Conservation (phyloP, 805 yeast species). For the Cyberlindnera misumaiensis region DNA sequence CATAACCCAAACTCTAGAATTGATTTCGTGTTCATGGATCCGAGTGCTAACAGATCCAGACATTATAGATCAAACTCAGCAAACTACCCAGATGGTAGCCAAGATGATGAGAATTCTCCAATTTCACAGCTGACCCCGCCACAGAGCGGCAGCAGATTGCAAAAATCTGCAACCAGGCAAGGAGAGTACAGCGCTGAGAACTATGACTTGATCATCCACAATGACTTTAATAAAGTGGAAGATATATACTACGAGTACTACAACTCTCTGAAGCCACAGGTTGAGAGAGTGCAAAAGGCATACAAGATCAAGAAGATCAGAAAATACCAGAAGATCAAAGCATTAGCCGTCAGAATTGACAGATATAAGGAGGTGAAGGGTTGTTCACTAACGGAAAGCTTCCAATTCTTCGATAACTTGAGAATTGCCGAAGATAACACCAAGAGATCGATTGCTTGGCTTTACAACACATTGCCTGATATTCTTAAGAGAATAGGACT, state of each 20-base stretch:
- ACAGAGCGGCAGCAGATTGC: slow-evolving; percentile 14
- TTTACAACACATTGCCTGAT: slow-evolving; percentile 29
- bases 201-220: slow-evolving; percentile 32
- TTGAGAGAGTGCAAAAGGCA: slow-evolving; percentile 28
- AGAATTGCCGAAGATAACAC: slow-evolving; percentile 25
- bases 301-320: slow-evolving; percentile 30
- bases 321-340: slow-evolving; percentile 31
- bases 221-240: slow-evolving; percentile 24
- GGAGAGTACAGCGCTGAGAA: slow-evolving; percentile 36
- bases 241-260: slow-evolving; percentile 26
- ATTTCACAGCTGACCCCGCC: slow-evolving; percentile 16
- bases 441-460: slow-evolving; percentile 30
- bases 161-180: slow-evolving; percentile 30
- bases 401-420: slow-evolving; percentile 26
- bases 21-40: slow-evolving; percentile 26
- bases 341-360: slow-evolving; percentile 29
- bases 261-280: slow-evolving; percentile 26
- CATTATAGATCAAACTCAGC: slow-evolving; percentile 18
- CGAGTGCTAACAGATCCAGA: slow-evolving; percentile 20
- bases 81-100: slow-evolving; percentile 11
- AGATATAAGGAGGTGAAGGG: slow-evolving; percentile 25
- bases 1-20: slow-evolving; percentile 18
- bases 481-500: slow-evolving; percentile 23
- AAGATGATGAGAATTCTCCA: slow-evolving; percentile 17
- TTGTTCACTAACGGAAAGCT: slow-evolving; percentile 23